Base-by-base conservation (phyloP, 2,329 filamentous ascomycete genomes). In the Pestalotiopsis sp. region DNA sequence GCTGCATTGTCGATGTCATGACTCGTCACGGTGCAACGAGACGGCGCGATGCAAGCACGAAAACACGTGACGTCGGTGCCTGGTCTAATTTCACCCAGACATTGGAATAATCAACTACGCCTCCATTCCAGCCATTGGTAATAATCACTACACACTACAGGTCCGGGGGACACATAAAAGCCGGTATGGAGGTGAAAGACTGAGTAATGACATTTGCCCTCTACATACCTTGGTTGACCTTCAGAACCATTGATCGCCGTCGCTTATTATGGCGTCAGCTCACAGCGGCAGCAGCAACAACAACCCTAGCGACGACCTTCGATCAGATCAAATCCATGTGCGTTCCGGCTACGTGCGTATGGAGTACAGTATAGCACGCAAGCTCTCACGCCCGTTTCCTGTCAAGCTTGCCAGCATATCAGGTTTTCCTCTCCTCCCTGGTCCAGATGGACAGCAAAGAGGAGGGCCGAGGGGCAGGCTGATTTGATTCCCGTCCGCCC, bases 31-130 rank as follows among this genome's bases (percentile, higher is more conserved):
- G 62, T 38, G 20, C 52, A 17, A 14, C 14, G 62, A 24, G 24
- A 55, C 14, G 24, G 62, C 62, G 44, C 62, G 62, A 56, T 35
- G 26, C n/a, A 22, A 55, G 40, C 62, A 65, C 62, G 62, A 65
- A 48, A 55, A 26, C 62, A 65, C 62, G 62, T 65, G 62, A 65
- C 62, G 52, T 13, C 40, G n/a, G n/a, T 40, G 26, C 24, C 56
- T 58, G 56, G 22, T 26, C 24, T 58, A 58, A 26, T 35, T 58
- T 24, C 56, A 58, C 22, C 17, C 24, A 26, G 22, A 35, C 56
- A 58, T 22, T 58, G 22, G 24, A 35, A 35, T 35, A 35, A 30
- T 30, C 30, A 30, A 30, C 30, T 52, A n/a, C 44, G 20, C 44
- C n/a, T 52, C 44, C 5, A 52, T 52, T 52, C 44, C 44, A 52